A percentile compares a stretch with the other conserved stretches of the same genome.
These are phyloP conservation scores for Spathaspora hagerdaliae DNA, from an alignment of 805 yeast genomes.

Conservation along the genomic window DNA sequence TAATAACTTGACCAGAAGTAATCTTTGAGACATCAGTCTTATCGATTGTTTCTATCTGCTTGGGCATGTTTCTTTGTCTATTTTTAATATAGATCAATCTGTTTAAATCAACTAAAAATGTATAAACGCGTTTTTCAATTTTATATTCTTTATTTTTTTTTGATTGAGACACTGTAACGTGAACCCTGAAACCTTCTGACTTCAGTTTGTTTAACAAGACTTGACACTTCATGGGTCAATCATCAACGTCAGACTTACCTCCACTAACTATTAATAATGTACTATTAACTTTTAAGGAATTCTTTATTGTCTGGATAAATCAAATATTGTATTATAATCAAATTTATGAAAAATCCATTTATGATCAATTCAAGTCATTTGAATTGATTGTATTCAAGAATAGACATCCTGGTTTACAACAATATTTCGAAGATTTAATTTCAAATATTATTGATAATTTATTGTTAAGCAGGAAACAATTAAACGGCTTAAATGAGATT, in stretches of 20 bases:
- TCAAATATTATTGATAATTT: constrained; percentile 18
- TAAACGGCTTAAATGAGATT: constrained; percentile 26
- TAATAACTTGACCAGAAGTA: constrained; percentile 91
- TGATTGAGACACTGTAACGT: too few species aligned
- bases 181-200: too few species aligned
- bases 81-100: not conserved
- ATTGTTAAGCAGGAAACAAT: constrained; percentile 4
- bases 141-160: not conserved
- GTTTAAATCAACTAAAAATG: not conserved
- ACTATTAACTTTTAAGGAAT: constrained; percentile 40
- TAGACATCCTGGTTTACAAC: constrained; percentile 45
- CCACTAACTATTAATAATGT: constrained; percentile 14
- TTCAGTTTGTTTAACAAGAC: too few species aligned
- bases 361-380: constrained; percentile 38
- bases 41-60: too few species aligned
- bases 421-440: constrained; percentile 39
- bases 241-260: not conserved
- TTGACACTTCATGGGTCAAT: not conserved
- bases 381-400: constrained; percentile 38
- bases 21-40: constrained; percentile 60
- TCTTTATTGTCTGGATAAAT: constrained; percentile 48
- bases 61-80: not conserved
- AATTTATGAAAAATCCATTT: constrained; percentile 53
- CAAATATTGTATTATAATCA: constrained; percentile 50
- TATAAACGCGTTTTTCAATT: not conserved